Evolutionary conservation across 352 stramenopile genomes (phyloP), one percentile per base, ranked within the genome.

Genomic region (Salisapilia sapeloensis): DNA sequence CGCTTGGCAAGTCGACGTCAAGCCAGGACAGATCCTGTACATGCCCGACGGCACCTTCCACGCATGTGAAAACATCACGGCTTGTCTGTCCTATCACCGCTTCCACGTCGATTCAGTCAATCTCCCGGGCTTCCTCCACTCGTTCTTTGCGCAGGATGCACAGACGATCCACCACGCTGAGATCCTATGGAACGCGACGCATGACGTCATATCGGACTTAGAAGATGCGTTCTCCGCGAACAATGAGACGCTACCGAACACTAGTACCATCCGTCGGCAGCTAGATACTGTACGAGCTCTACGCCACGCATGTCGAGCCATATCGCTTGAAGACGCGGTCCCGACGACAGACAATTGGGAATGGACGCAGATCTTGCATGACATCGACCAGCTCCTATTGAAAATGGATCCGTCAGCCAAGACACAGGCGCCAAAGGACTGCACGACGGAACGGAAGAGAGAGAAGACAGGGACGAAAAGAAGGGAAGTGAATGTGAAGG

Each of bases 61-160:
- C 47, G 72, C 90, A 34, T 82, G 65, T 29, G 74, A 91, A 26
- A 96, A 96, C 55, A 48, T 94, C 14, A 93, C 78, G n/a, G 71
- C 83, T 20, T 96, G 84, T 35, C 55, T 96, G 28, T 94, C 80
- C n/a, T 96, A 96, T 55, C 82, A 84, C 38, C 72, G 85, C 35
- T 95, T 97, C 56, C 85, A 96, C 49, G 75, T 95, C 19, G 87
- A 96, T 48, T 53, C 59, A 4, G 60, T 93, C n/a, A 96, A 96
- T 48, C 50, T 96, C 5, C 49, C 66, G 12, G 81, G 69, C 3
- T 96, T 96, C 46, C 48, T 94, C 6, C 45, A 69, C 35, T 93
- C 79, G 11, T 79, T 96, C 40, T 61, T 94, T 29, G 76, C 84
- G 23, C 61, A 86, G 36, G 87, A 96, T 56, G 81, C 81, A 15